phyloP scores from a whole-genome alignment of 208 protist species.

The Trypanosomatidae sp. region DNA sequence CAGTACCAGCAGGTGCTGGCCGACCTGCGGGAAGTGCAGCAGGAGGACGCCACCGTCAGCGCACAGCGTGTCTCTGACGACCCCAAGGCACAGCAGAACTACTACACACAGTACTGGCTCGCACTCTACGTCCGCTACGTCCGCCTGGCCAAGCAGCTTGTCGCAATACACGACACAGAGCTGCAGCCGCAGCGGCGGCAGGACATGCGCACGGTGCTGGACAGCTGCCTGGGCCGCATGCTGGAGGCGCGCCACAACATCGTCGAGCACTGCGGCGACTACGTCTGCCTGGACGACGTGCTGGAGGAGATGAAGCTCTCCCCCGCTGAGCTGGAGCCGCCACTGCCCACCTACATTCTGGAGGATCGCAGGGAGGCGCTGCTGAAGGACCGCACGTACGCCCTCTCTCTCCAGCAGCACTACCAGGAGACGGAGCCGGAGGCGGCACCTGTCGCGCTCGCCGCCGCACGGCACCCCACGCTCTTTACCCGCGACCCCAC shows the following conservation, averaged over 20 bases:
- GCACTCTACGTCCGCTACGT: conserved; percentile 94
- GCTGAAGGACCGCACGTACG: conserved; percentile 64
- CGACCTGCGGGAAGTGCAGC: conserved; percentile 64
- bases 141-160: conserved; percentile 75
- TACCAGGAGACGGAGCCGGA: conserved; percentile 69
- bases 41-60: conserved; percentile 58
- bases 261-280: conserved; percentile 81
- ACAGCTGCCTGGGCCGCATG: conserved; percentile 93
- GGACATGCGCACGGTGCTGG: conserved; percentile 89
- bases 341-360: conserved; percentile 87
- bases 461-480: conserved; percentile 10
- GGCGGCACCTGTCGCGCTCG: conserved; percentile 57
- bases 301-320: conserved; percentile 93
- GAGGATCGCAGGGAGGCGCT: conserved; percentile 84
- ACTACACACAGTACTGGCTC: conserved; percentile 76
- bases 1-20: conserved; percentile 78
- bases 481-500: conserved; percentile 36
- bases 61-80: conserved; percentile 37
- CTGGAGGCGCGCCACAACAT: conserved; percentile 90
- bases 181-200: conserved; percentile 94
- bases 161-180: conserved; percentile 86
- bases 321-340: conserved; percentile 82
- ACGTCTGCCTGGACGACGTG: conserved; percentile 86
- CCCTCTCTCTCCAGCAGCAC: conserved; percentile 72
- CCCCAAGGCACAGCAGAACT: conserved; percentile 49